Evolutionary conservation across 163 green algal genomes (phyloP).

Genomic region (Scenedesmus sp.): DNA sequence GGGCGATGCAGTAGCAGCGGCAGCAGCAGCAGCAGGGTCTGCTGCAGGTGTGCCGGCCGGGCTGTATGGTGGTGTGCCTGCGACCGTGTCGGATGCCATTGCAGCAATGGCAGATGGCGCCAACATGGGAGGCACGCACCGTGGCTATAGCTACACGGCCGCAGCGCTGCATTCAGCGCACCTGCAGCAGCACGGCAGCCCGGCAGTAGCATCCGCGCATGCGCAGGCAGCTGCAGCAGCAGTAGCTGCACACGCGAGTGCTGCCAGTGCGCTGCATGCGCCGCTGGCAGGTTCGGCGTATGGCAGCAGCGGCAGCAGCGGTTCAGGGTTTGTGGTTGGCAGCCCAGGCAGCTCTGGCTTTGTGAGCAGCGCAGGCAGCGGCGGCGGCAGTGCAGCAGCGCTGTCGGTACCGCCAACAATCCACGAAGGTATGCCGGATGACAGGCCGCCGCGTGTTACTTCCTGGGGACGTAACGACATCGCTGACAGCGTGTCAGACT

Average conservation of each 20-base stretch:
- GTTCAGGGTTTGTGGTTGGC: background rate
- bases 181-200: slow-evolving; percentile 36
- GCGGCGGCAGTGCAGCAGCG: background rate
- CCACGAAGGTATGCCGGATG: slow-evolving; percentile 23
- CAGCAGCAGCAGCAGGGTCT: background rate
- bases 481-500: slow-evolving; percentile 50
- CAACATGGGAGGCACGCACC: slow-evolving; percentile 23
- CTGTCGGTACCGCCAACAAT: background rate
- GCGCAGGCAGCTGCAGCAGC: slow-evolving; percentile 36
- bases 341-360: slow-evolving; percentile 14
- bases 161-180: slow-evolving; percentile 27
- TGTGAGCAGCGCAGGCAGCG: background rate
- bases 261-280: background rate
- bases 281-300: background rate
- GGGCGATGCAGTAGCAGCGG: slow-evolving; percentile 11
- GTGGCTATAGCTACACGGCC: slow-evolving; percentile 45
- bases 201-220: slow-evolving; percentile 10
- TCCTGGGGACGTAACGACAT: slow-evolving; percentile 49
- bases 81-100: slow-evolving; percentile 21
- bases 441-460: background rate
- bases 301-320: slow-evolving; percentile 6
- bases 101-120: slow-evolving; percentile 35
- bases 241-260: background rate
- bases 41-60: slow-evolving; percentile 15
- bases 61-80: background rate